phyloP scores from a whole-genome alignment of 345 rosid species.

The Hirschfeldia incana region DNA sequence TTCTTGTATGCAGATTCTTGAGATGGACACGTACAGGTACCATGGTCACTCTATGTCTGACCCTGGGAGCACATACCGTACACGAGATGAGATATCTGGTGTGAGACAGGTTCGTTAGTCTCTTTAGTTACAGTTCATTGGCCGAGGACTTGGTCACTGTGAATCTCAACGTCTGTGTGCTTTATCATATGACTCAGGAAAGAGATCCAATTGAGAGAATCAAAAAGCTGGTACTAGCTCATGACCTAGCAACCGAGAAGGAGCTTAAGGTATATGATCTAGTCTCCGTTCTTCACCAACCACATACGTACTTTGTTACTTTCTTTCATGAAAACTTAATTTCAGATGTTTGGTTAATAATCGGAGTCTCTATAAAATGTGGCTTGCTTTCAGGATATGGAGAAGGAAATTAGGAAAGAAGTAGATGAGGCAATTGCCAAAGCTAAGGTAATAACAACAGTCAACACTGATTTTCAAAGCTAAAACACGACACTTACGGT shows the following conservation, averaged over 20 bases:
- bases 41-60: conserved; percentile 99
- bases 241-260: conserved; percentile 90
- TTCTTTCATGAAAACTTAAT: no score
- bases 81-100: conserved; percentile 92
- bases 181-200: conserved; percentile 49
- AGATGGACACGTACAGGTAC: conserved; percentile 99
- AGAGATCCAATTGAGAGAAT: conserved; percentile 94
- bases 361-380: no score
- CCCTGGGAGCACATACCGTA: conserved; percentile 99
- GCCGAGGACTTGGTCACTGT: no score
- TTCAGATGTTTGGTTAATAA: no score
- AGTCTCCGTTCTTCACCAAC: no score
- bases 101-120: conserved; percentile 77
- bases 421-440: conserved; percentile 93
- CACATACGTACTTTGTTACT: no score
- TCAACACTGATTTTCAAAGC: not conserved
- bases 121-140: not conserved
- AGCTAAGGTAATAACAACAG: conserved; percentile 66
- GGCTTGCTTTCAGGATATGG: conserved; percentile 61
- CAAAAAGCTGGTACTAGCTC: conserved; percentile 69
- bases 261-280: conserved; percentile 68
- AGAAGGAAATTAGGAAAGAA: conserved; percentile 84
- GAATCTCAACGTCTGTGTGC: no score
- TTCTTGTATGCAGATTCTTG: conserved; percentile 71
- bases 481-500: not conserved